Base-by-base conservation (phyloP, 1,284 basidiomycete species). In the Boletellus deceptivus region DNA sequence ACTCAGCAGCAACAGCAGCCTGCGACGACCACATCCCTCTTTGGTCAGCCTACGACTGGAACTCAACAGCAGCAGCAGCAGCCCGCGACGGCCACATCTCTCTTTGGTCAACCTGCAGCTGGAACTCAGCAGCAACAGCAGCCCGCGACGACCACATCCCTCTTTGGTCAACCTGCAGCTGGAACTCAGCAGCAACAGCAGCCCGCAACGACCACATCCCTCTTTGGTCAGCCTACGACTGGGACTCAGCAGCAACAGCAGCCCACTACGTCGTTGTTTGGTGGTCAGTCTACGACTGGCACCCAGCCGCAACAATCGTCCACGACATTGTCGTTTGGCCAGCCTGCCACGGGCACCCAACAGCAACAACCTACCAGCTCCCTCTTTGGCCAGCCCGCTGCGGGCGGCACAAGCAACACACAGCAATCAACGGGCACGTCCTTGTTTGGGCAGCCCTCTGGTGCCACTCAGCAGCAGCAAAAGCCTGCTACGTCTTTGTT, bases 281-380 rank as follows among this genome's bases (percentile, higher is more conserved):
- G 58, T 57, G 64, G 52, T 55, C 62, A 64, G 31, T 10, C 58
- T 1, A 16, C 52, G 7, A 38, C 58, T n/a, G 48, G 47, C 3
- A 27, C 49, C 18, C 59, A 63, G 6, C 52, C 64, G 6, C 59
- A 57, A 6, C 58, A 47, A 31, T 31, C 29, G 45, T 59, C 64
- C 10, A 50, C 60, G 4, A 59, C 65, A 3, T 62, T 68, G 20
- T 45, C 72, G 14, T 76, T 77, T 49, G 72, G 73, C 17, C 65
- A 54, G 27, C 68, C 71, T 36, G 27, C 59, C 9, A 13, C 29
- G 9, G 49, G 61, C 4, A 45, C 59, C 36, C 60, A 56, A 31
- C 57, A 54, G 16, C 59, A 60, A 11, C 60, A 68, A 34, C 52
- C 63, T 36, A 47, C 60, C 34, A 56, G 63, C 0, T 63, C 68